A percentile compares a stretch with the other conserved stretches of the same genome.
Conservation (phyloP, 306 rosid species). For the Leucaena leucocephala region DNA sequence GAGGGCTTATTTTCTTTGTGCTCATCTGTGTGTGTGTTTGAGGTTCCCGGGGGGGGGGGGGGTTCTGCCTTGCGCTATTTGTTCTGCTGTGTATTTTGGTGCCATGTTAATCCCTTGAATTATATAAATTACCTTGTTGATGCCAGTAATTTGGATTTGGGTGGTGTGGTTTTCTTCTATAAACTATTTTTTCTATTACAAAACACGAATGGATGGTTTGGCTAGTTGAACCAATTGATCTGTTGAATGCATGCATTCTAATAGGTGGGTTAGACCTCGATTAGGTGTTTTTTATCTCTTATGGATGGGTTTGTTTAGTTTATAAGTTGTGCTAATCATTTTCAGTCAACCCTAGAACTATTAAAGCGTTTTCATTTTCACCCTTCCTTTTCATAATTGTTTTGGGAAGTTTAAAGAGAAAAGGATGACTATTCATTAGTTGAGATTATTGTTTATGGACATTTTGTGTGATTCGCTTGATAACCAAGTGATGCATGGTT, state of each 20-base stretch:
- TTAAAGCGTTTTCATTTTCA: background rate
- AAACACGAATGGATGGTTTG: background rate
- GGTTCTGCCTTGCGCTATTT: background rate
- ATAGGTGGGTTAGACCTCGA: background rate
- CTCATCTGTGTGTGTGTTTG: background rate
- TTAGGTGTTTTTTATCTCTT: background rate
- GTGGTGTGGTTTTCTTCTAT: background rate
- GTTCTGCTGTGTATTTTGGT: slow-evolving; percentile 21
- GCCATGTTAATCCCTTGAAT: background rate
- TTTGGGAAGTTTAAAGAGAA: background rate
- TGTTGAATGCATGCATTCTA: slow-evolving; percentile 8
- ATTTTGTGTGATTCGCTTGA: background rate
- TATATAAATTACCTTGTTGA: background rate
- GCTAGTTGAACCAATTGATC: background rate
- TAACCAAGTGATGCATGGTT: background rate
- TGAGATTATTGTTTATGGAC: background rate
- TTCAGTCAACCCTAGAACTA: background rate
- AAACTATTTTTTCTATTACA: background rate
- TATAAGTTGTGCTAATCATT: background rate
- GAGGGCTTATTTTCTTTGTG: background rate
- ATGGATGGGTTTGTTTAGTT: background rate
- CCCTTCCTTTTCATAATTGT: background rate
- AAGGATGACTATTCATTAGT: background rate
- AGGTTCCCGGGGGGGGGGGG: background rate
- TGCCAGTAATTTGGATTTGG: background rate